These are phyloP conservation scores for Fistulinella prunicolor DNA, from an alignment of 768 basidiomycete species.

Conservation along the genomic window DNA sequence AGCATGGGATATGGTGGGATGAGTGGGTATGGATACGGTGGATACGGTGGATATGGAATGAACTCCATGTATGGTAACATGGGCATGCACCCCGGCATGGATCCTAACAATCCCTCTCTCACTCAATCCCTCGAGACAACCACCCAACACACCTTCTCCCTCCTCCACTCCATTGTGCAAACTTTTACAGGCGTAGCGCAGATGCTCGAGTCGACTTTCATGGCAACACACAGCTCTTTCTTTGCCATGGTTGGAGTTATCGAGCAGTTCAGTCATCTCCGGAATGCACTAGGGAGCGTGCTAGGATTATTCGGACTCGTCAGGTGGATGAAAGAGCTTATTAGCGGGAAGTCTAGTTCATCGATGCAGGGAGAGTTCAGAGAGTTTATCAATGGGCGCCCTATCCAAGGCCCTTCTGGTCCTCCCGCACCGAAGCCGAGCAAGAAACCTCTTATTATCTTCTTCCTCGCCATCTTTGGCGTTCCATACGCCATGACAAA, in stretches of 20 bases:
- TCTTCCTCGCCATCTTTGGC: conserved; percentile 91
- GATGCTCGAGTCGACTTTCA: conserved; percentile 96
- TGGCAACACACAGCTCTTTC: conserved; percentile 94
- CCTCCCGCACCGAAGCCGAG: conserved; percentile 56
- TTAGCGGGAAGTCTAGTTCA: conserved; percentile 46
- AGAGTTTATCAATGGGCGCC: conserved; percentile 68
- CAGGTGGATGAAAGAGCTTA: conserved; percentile 73
- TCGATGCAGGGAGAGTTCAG: conserved; percentile 65
- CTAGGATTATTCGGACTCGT: conserved; percentile 88
- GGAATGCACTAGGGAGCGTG: conserved; percentile 91
- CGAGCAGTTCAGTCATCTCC: conserved; percentile 89
- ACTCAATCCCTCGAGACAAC: conserved; percentile 86
- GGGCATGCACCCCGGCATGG: conserved; percentile 40
- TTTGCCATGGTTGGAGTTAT: conserved; percentile 96
- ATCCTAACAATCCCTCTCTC: conserved; percentile 59
- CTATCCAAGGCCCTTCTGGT: conserved; percentile 47
- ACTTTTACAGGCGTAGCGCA: conserved; percentile 94
- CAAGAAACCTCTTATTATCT: conserved; percentile 89
- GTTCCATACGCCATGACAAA: conserved; percentile 92
- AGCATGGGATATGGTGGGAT: conserved; percentile 40
- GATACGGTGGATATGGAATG: conserved; percentile 51
- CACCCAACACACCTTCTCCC: conserved; percentile 89
- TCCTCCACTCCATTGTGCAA: conserved; percentile 92
- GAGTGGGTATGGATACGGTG: conserved; percentile 41
- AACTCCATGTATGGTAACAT: conserved; percentile 48